Conservation (phyloP, 192 early-diverging fungal genomes). For the Rhizophagus prolifer region DNA sequence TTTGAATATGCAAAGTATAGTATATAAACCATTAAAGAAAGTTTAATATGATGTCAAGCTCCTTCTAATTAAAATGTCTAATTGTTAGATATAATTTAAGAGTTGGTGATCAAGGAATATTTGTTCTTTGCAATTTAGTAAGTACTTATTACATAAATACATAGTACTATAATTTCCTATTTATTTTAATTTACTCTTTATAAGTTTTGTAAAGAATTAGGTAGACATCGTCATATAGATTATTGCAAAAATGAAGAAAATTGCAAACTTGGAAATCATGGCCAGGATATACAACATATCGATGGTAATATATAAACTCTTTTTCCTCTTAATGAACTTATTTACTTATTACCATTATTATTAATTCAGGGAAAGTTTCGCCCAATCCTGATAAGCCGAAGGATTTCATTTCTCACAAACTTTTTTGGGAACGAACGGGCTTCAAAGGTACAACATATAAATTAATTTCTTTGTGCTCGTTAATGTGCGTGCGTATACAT, state of each 20-base stretch:
- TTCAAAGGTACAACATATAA: slow-evolving; percentile 14
- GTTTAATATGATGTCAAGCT: not conserved
- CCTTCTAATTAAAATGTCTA: not conserved
- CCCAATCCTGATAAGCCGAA: slow-evolving; percentile 10
- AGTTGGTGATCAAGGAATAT: slow-evolving; percentile 10
- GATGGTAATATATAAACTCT: not conserved
- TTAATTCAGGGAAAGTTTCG: not conserved
- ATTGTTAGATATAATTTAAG: not conserved
- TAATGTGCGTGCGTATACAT: no score
- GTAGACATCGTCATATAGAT: slow-evolving; percentile 31
- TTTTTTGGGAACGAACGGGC: slow-evolving; percentile 27
- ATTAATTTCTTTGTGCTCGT: not conserved
- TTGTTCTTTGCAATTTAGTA: slow-evolving; percentile 24
- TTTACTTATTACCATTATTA: no score
- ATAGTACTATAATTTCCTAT: not conserved
- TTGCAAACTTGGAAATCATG: slow-evolving; percentile 10
- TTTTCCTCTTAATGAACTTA: not conserved
- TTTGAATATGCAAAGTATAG: slow-evolving; percentile 16
- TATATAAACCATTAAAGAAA: not conserved
- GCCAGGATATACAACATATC: not conserved
- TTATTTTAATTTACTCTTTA: no score
- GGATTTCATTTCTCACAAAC: slow-evolving; percentile 27
- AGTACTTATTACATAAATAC: not conserved
- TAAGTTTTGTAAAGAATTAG: slow-evolving; percentile 16
- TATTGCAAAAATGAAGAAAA: slow-evolving; percentile 17